A percentile compares a stretch with the other conserved stretches of the same genome.
Conservation (phyloP, 2,329 filamentous ascomycete genomes). For the Bipolaris sorokiniana region DNA sequence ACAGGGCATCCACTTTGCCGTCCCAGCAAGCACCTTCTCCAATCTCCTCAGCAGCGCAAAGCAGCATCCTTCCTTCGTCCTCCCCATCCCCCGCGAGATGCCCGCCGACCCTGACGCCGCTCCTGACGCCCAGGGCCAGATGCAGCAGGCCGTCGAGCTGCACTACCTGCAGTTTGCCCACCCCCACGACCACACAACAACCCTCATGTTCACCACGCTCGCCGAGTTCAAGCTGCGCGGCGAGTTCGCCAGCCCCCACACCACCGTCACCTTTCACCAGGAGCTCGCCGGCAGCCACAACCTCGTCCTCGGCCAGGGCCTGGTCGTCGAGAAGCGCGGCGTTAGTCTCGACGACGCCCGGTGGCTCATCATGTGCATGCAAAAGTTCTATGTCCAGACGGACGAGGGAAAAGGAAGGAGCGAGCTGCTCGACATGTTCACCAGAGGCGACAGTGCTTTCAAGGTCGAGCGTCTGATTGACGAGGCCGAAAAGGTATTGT, state of each 20-base stretch:
- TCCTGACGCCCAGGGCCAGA: conserved; percentile 17
- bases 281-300: conserved; percentile 78
- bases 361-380: conserved; percentile 90
- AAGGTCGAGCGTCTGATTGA: conserved; percentile 84
- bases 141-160: conserved; percentile 77
- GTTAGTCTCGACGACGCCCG: conserved; percentile 81
- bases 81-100: conserved; percentile 75
- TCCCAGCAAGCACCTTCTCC: conserved; percentile 75
- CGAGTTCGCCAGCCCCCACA: conserved; percentile 89
- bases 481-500: conserved; percentile 78
- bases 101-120: conserved; percentile 34
- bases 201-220: conserved; percentile 87
- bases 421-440: conserved; percentile 80
- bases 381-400: conserved; percentile 81
- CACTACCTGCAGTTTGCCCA: conserved; percentile 98
- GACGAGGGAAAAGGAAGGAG: conserved; percentile 59
- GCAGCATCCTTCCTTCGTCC: conserved; percentile 83
- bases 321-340: conserved; percentile 76
- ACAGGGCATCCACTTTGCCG: conserved; percentile 80
- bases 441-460: conserved; percentile 76
- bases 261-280: conserved; percentile 88
- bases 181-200: conserved; percentile 66
- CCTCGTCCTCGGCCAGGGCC: conserved; percentile 84
- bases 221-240: conserved; percentile 91
- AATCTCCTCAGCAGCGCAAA: conserved; percentile 74